A percentile compares a stretch with the other conserved stretches of the same genome.
These are phyloP conservation scores for Termitomyces sp. DNA, from an alignment of 1,284 basidiomycete species.

Conservation along the genomic window DNA sequence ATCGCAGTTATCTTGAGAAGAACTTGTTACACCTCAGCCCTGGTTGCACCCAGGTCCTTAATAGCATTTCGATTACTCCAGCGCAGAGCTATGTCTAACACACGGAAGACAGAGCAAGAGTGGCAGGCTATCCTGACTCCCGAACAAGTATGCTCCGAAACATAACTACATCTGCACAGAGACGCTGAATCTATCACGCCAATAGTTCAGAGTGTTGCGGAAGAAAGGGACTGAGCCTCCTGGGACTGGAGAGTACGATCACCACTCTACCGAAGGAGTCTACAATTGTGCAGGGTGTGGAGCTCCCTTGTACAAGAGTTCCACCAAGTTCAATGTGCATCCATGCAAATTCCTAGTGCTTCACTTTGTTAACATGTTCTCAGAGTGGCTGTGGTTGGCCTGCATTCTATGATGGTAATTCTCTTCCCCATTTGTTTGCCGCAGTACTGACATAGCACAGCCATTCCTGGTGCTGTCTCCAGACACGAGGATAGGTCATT, in stretches of 20 bases:
- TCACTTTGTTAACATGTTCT: background rate
- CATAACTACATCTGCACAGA: background rate
- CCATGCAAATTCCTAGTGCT: background rate
- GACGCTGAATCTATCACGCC: background rate
- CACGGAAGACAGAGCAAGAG: constrained; percentile 70
- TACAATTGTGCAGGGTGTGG: constrained; percentile 73
- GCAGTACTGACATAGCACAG: constrained; percentile 29
- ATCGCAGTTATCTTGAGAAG: constrained; percentile 9
- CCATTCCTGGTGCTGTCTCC: constrained; percentile 86
- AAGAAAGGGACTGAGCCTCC: constrained; percentile 84
- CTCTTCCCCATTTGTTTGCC: background rate
- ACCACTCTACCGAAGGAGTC: constrained; percentile 59
- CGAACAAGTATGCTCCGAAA: constrained; percentile 63
- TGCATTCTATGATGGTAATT: constrained; percentile 87
- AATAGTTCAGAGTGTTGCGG: constrained; percentile 80
- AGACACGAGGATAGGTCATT: constrained; percentile 57
- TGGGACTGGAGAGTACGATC: constrained; percentile 76
- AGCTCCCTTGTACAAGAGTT: constrained; percentile 78
- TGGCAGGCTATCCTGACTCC: constrained; percentile 81
- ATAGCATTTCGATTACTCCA: constrained; percentile 4
- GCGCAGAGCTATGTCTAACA: constrained; percentile 31
- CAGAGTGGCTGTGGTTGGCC: constrained; percentile 93
- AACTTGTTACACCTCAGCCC: constrained; percentile 4
- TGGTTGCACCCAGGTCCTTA: background rate
- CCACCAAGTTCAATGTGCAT: constrained; percentile 78